Conservation (phyloP, 2,329 filamentous ascomycete species). For the Pseudohalonectria lignicola region DNA sequence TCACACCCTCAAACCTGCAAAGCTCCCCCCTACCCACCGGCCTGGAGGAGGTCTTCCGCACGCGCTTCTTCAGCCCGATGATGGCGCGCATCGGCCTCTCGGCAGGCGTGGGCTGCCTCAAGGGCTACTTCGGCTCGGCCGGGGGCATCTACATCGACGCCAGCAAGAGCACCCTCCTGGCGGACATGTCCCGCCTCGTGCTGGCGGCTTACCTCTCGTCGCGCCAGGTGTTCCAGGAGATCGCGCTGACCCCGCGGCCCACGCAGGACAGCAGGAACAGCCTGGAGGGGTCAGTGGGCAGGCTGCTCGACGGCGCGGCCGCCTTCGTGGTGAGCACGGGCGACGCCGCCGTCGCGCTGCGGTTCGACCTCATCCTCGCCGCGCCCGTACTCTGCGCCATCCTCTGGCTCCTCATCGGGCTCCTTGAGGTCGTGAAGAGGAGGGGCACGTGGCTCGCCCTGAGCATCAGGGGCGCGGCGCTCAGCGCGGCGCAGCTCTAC, state of each 20-base stretch:
- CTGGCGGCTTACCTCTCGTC: not conserved
- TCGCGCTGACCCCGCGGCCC: not conserved
- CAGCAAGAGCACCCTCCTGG: not conserved
- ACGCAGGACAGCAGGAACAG: not conserved
- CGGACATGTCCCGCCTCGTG: not conserved
- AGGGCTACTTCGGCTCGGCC: not conserved
- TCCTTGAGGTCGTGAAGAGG: not conserved
- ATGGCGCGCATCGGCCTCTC: not conserved
- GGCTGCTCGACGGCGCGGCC: not conserved
- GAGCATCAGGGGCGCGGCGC: not conserved
- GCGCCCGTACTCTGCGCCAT: not conserved
- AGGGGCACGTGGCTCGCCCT: not conserved
- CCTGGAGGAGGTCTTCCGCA: not conserved
- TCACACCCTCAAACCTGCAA: not conserved
- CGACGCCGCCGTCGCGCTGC: not conserved
- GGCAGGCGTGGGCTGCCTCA: not conserved
- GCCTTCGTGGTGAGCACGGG: not conserved
- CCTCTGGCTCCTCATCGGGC: not conserved
- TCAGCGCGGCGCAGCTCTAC: not conserved
- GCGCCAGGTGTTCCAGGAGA: not conserved
- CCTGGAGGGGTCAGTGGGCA: not conserved
- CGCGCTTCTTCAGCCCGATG: not conserved
- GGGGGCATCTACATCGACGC: not conserved
- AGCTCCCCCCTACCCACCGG: not conserved
- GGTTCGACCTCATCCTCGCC: not conserved